Base-by-base conservation (phyloP, 1,284 basidiomycete genomes). In the Cryptococcus sp. region DNA sequence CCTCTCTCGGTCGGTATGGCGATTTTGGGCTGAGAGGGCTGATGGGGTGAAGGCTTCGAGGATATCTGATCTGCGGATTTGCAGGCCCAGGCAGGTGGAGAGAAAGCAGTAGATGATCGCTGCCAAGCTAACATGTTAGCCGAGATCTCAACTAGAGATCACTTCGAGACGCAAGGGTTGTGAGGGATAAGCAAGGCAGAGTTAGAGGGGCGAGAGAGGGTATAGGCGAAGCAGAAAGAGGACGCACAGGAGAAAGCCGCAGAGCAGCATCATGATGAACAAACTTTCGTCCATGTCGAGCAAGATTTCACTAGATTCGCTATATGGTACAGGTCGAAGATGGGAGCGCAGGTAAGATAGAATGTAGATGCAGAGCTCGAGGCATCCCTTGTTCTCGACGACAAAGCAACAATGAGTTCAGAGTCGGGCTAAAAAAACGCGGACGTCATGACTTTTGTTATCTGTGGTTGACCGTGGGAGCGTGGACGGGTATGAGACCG, bases 71-170 rank as follows among this genome's bases (percentile, higher is more conserved):
- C 60, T 56, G 5, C 70, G 61, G 22, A 71, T 62, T 10, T 58
- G 55, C 21, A 69, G 33, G 6, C 70, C 68, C 0, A 71, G 50
- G 34, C 70, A 72, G 0, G 68, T 66, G 1, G 70, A 72, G 7
- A 72, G 62, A 54, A 72, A 69, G 53, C 68, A 69, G 52, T 64
- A 72, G 16, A 71, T 62, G 41, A 72, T 48, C 1, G 64, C 61
- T 5, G 51, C 49, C 10, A 69, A 25, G 23, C 69, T 70, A 43
- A 1, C 28, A 14, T 4, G 5, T 24, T 22, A 43, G 34, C 42
- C 43, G 31, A n/a, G 25, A 18, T 31, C n/a, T 25, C 14, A 22
- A 18, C 9, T 22, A 1, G 31, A 18, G 10, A 28, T 18, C 31
- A 22, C 21, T n/a, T 26, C 19, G n/a, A 16, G 45, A 32, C 9